These are phyloP conservation scores for Capronia coronata DNA, from an alignment of 2,329 filamentous ascomycete species.

Conservation along the genomic window DNA sequence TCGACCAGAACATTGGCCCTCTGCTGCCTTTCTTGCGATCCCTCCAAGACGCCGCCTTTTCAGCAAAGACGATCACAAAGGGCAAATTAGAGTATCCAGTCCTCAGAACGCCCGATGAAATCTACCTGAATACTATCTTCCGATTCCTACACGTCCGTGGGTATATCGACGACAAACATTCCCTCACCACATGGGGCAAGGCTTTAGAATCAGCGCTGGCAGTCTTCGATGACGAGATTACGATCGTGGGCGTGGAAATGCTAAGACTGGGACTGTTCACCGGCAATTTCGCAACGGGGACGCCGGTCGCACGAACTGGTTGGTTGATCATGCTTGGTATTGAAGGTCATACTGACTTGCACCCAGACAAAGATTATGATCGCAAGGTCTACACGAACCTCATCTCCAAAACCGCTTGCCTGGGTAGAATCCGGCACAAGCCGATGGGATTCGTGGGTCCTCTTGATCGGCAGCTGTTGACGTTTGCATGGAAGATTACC, in stretches of 20 bases:
- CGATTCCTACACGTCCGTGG: conserved; percentile 82
- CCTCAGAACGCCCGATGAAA: conserved; percentile 59
- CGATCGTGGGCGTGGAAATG: conserved; percentile 78
- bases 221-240: conserved; percentile 64
- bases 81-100: conserved; percentile 21
- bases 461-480: conserved; percentile 79
- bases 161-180: conserved; percentile 72
- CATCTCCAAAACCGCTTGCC: conserved; percentile 76
- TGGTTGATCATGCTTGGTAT: not conserved
- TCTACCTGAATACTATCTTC: conserved; percentile 72
- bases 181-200: conserved; percentile 76
- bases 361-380: conserved; percentile 58
- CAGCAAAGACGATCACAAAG: conserved; percentile 56
- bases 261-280: conserved; percentile 73
- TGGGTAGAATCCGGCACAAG: conserved; percentile 75
- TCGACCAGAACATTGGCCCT: conserved; percentile 8
- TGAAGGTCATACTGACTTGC: conserved; percentile 30
- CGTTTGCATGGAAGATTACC: conserved; percentile 75
- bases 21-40: conserved; percentile 47
- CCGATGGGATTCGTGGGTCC: conserved; percentile 89
- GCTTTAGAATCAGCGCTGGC: conserved; percentile 66
- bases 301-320: conserved; percentile 18
- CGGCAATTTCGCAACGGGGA: conserved; percentile 53
- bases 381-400: conserved; percentile 59
- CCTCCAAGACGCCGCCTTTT: conserved; percentile 63